Percentiles rank a stretch among this genome's conserved stretches.
Evolutionary conservation across 2,329 filamentous ascomycete species (phyloP).

Genomic region (Trichoderma semiorbis): DNA sequence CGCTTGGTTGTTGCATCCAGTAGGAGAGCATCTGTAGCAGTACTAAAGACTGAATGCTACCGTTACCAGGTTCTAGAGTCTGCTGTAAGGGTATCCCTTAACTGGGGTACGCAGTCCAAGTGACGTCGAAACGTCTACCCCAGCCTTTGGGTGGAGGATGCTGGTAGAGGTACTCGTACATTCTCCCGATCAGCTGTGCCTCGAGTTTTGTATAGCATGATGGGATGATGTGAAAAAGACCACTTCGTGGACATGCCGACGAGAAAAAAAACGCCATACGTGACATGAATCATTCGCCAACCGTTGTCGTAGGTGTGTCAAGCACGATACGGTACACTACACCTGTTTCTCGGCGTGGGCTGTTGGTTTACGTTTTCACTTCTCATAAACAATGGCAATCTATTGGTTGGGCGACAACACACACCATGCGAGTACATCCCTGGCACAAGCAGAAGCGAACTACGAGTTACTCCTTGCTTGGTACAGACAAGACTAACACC

Average conservation of each 20-base stretch:
- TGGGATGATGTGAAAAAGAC: conserved; percentile 4
- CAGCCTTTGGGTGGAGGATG: background rate
- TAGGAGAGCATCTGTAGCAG: background rate
- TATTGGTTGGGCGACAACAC: background rate
- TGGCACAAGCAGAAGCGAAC: background rate
- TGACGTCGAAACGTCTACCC: conserved; percentile 8
- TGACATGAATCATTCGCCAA: background rate
- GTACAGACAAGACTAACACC: background rate
- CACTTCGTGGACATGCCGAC: background rate
- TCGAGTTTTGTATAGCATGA: background rate
- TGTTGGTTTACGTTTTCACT: conserved; percentile 11
- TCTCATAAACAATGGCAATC: background rate
- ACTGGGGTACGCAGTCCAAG: background rate
- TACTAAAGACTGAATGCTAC: background rate
- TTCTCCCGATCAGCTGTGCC: background rate
- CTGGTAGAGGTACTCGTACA: background rate
- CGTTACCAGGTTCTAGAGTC: background rate
- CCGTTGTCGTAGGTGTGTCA: background rate
- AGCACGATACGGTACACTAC: background rate
- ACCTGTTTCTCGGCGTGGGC: background rate
- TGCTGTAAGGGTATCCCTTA: background rate
- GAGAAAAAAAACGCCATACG: background rate
- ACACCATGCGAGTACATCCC: background rate
- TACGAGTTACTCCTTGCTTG: background rate
- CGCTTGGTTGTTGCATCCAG: background rate